Evolutionary conservation across 192 early-diverging fungal species (phyloP), one percentile per base, ranked within the genome.

Genomic region (Phycomyces blakesleeanus): DNA sequence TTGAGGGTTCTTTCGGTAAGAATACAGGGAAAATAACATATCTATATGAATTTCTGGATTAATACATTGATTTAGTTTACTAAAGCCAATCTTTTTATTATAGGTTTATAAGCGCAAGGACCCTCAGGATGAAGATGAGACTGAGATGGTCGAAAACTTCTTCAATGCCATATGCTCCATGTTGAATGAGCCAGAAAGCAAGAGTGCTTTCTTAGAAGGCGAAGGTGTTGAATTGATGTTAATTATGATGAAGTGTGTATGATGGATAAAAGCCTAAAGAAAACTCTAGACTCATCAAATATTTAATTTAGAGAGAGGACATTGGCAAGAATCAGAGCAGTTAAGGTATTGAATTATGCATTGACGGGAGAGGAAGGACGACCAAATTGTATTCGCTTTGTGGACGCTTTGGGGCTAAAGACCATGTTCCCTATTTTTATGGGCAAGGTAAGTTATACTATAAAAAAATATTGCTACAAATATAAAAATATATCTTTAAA

Each of bases 181-280:
- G n/a, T 61, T 97, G 24, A 72, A 72, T 16, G 87, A 90, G 42
- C 73, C 78, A 4, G 79, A 83, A 52, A 87, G 83, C 44, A 96
- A 97, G 77, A 61, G 60, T 42, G 49, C 61, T 14, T 97, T 99
- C 72, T 63, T 92, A 10, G 83, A 93, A 29, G 81, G 73, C 0
- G 95, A 98, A 67, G 97, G 97, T 12, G 76, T 96, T 20, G 95
- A 97, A 66, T 67, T 97, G 51, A 89, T 99, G 91, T 73, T 94
- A 18, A 76, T 97, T 29, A 83, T 96, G 81, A 78, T 95, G 67
- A 92, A 91, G 87, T 85, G 75, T 38, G 70, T 71, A 11, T 27
- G 34, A 14, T 18, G 22, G 39, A 39, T 25, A n/a, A 12, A 47
- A 11, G 10, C 15, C 7, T 18, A 2, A 15, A 57, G 0, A 20